Conservation (phyloP, 345 rosid genomes). For the Eucalyptus sp. region DNA sequence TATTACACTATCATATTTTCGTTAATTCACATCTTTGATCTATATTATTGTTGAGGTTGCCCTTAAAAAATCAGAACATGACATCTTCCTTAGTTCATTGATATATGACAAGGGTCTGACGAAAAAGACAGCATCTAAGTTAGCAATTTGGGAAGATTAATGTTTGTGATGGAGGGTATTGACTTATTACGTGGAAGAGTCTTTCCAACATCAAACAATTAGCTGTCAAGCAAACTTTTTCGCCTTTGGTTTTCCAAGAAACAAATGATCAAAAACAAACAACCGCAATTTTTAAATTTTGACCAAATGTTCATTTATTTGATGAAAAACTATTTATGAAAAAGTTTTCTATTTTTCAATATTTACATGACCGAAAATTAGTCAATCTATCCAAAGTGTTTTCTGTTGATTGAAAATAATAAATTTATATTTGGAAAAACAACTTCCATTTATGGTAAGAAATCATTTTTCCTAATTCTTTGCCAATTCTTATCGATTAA, state of each 20-base stretch:
- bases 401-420: background rate
- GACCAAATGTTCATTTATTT: background rate
- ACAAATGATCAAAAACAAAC: background rate
- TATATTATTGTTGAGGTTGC: background rate
- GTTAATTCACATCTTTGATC: background rate
- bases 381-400: background rate
- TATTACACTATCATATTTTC: background rate
- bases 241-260: too few relatives aligned
- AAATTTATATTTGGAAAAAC: background rate
- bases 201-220: background rate
- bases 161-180: too few relatives aligned
- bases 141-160: background rate
- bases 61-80: background rate
- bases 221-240: background rate
- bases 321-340: too few relatives aligned
- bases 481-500: background rate
- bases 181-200: background rate
- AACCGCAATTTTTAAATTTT: background rate
- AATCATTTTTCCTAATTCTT: background rate
- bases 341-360: rapidly evolving
- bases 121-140: background rate
- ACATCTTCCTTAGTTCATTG: too few relatives aligned
- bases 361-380: background rate
- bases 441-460: background rate
- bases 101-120: background rate